Evolutionary conservation across 495 filamentous ascomycete species (phyloP), one percentile per base, ranked within the genome.

Genomic region (Hypoxylon fuscum): DNA sequence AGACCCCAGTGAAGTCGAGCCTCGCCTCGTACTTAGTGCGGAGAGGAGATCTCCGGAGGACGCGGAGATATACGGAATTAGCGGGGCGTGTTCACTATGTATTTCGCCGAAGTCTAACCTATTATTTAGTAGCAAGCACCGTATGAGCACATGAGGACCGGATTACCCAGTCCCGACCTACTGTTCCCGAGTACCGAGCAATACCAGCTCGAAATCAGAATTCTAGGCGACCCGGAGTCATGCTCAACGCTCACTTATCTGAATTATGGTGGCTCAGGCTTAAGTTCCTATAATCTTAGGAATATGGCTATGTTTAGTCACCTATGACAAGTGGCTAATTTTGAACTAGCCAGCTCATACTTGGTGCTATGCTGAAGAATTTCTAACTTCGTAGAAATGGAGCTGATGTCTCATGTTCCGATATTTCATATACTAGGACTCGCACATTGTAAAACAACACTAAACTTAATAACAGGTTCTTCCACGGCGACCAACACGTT

Each of bases 161-260:
- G 27, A 41, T 27, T 22, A 31, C 25, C 51, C 37, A 63, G 40
- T 41, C 41, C 43, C 37, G 29, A 29, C 22, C 27, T 34, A 31
- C 44, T 47, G 52, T 51, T 25, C 34, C 59, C 51, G 46, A 52
- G 52, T 52, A 46, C 59, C 46, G 46, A 50, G 46, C 23, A 20
- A 52, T 18, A 11, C n/a, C 27, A 40, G 11, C 21, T 9, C 35
- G 27, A 20, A 35, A 35, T 44, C 27, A 42, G 49, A 15, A 40
- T 18, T 9, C 1, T 1, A 15, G 37, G 37, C 18, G 17, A 27
- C 11, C 18, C 21, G 25, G 25, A 27, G 8, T 8, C 25, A 27
- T 27, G 8, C 25, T 8, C 25, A 27, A 27, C 25, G 8, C 25
- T 27, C 25, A 8, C 25, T n/a, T n/a, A n/a, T n/a, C n/a, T n/a